Percentiles rank a stretch among this genome's conserved stretches.
These are phyloP conservation scores for Starmerella sp. DNA, from an alignment of 805 yeast species.

Conservation along the genomic window DNA sequence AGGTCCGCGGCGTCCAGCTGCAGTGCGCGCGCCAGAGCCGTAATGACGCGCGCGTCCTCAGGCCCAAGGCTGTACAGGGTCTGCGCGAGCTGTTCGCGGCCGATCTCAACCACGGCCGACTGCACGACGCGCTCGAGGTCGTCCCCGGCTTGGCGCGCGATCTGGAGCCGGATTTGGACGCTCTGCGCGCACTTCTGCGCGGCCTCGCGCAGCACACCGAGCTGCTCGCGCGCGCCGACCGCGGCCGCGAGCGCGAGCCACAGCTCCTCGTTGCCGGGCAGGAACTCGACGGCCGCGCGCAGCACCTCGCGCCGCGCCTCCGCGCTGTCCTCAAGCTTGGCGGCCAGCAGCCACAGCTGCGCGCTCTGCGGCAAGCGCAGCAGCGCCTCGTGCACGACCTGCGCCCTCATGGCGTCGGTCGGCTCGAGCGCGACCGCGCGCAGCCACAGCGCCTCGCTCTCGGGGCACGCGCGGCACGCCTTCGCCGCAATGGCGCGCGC, in stretches of 20 bases:
- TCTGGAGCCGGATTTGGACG: not conserved
- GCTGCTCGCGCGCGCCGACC: not conserved
- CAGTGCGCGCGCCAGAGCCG: not conserved
- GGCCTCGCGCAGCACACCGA: not conserved
- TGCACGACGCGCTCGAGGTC: not conserved
- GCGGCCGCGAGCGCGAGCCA: slow-evolving; percentile 3
- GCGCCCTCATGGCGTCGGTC: slow-evolving; percentile 41
- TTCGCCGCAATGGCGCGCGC: slow-evolving; percentile 42
- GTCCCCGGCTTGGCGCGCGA: not conserved
- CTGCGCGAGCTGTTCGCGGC: not conserved
- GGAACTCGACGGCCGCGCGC: slow-evolving; percentile 47
- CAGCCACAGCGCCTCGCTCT: slow-evolving; percentile 58
- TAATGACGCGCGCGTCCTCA: not conserved
- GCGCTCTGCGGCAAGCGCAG: slow-evolving; percentile 49
- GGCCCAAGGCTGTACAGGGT: not conserved
- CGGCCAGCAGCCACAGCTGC: slow-evolving; percentile 57
- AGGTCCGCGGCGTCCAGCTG: not conserved
- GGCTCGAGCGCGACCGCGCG: slow-evolving; percentile 57
- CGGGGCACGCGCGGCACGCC: slow-evolving; percentile 48
- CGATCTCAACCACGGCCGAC: not conserved
- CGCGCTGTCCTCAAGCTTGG: slow-evolving; percentile 46
- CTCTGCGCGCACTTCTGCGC: not conserved
- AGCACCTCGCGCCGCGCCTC: slow-evolving; percentile 44
- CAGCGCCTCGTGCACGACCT: slow-evolving; percentile 59
- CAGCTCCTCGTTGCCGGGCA: not conserved